Percentiles rank a stretch among this genome's conserved stretches.
Evolutionary conservation across 2,329 filamentous ascomycete species (phyloP).

Genomic region (Tolypocladium pustulatum): DNA sequence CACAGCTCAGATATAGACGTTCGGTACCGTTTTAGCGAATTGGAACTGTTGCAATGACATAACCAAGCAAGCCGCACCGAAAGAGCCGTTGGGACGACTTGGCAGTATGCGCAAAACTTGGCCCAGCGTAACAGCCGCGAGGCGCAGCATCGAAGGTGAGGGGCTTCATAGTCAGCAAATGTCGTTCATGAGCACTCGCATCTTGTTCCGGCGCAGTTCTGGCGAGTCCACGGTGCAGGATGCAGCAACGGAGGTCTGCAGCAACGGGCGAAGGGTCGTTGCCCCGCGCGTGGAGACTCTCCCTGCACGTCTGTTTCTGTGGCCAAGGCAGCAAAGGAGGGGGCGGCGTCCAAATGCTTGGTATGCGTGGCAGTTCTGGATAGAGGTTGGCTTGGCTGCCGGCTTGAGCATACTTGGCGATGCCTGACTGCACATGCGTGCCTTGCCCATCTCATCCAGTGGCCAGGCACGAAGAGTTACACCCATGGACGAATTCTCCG

Average conservation of each 20-base stretch:
- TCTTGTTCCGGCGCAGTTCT: background rate
- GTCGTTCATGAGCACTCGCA: background rate
- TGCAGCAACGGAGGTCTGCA: background rate
- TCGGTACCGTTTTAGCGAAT: too few species aligned
- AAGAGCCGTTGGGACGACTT: background rate
- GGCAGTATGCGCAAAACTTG: background rate
- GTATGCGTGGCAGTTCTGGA: background rate
- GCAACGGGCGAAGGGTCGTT: background rate
- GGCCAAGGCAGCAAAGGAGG: background rate
- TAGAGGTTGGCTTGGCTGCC: background rate
- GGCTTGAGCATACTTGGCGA: background rate
- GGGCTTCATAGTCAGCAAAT: background rate
- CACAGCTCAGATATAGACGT: too few species aligned
- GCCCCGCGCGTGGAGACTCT: background rate
- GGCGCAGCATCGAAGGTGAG: background rate
- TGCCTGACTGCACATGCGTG: background rate
- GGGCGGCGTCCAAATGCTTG: background rate
- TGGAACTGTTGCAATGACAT: too few species aligned
- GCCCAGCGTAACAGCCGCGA: background rate
- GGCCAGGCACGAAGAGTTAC: background rate
- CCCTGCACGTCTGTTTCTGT: background rate
- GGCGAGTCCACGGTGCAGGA: background rate
- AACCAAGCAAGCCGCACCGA: too few species aligned
- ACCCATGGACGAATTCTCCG: background rate
- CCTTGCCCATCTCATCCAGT: background rate